A percentile compares a stretch with the other conserved stretches of the same genome.
These are phyloP conservation scores for Periconia digitata DNA, from an alignment of 2,329 filamentous ascomycete species.

Conservation along the genomic window DNA sequence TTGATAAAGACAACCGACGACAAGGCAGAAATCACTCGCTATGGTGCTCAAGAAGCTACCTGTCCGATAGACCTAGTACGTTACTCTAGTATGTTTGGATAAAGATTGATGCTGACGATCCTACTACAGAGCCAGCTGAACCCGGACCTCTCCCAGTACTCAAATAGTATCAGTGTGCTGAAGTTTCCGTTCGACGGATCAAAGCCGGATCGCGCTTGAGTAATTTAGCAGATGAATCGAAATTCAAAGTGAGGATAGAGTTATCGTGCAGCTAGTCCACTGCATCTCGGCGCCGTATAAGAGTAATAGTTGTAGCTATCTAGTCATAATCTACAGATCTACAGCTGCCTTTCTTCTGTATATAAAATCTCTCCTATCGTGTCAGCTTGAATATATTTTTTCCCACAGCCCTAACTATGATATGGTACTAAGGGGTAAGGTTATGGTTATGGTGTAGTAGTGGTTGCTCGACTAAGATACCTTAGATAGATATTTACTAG, in stretches of 20 bases:
- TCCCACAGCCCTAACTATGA: too few relatives aligned
- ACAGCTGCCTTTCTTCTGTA: too few relatives aligned
- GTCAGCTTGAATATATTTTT: too few relatives aligned
- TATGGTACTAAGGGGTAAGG: too few relatives aligned
- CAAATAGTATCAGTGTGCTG: not conserved
- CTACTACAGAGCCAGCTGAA: not conserved
- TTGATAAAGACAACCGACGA: constrained; percentile 43
- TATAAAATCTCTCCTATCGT: too few relatives aligned
- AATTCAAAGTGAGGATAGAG: not conserved
- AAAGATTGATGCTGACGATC: not conserved
- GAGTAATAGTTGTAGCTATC: too few relatives aligned
- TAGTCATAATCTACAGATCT: too few relatives aligned
- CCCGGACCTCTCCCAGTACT: not conserved
- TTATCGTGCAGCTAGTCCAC: too few relatives aligned
- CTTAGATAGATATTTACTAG: too few relatives aligned
- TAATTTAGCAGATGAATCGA: not conserved
- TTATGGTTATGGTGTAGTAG: too few relatives aligned
- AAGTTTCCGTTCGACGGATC: not conserved
- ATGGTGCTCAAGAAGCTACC: not conserved
- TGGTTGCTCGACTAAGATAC: too few relatives aligned
- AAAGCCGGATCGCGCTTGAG: not conserved
- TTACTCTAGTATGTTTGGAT: not conserved
- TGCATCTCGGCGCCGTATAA: too few relatives aligned
- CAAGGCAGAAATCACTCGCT: constrained; percentile 3
- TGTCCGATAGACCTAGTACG: not conserved